phyloP scores from a whole-genome alignment of 192 early-diverging fungal species.

The Spizellomyces punctatus region DNA sequence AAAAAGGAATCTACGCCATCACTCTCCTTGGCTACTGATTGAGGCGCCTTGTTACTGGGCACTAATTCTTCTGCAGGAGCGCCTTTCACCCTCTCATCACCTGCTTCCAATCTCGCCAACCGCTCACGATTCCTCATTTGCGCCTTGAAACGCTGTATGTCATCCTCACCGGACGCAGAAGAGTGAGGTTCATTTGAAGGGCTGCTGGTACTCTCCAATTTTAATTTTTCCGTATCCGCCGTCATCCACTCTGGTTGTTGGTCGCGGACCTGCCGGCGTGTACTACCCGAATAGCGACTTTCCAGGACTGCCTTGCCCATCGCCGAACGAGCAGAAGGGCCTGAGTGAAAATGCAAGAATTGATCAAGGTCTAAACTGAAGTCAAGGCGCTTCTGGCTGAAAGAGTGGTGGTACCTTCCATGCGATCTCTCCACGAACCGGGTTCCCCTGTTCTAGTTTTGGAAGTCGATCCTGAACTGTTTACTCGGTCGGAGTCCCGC shows the following conservation, averaged over 20 bases:
- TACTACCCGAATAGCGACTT: neutral
- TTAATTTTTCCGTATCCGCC: conserved; percentile 14
- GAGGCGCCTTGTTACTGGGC: neutral
- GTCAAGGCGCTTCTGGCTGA: too few relatives aligned
- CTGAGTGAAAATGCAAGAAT: neutral
- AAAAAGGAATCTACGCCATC: conserved; percentile 23
- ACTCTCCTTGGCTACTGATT: neutral
- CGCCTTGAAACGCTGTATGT: conserved; percentile 38
- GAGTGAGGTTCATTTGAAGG: neutral
- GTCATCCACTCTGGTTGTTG: conserved; percentile 37
- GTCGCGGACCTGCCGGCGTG: conserved; percentile 8
- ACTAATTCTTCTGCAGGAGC: neutral
- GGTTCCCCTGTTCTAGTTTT: too few relatives aligned
- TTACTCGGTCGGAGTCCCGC: too few relatives aligned
- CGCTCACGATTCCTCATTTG: conserved; percentile 23
- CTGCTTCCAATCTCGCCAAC: neutral
- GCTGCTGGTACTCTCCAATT: neutral
- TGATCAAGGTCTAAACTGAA: too few relatives aligned
- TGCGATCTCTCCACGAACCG: conserved; percentile 27
- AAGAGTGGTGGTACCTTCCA: conserved; percentile 11
- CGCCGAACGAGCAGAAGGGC: neutral
- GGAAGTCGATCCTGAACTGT: too few relatives aligned
- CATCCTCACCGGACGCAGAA: conserved; percentile 17
- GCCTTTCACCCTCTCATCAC: too few relatives aligned
- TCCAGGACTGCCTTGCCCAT: conserved; percentile 10